These are phyloP conservation scores for Eucalyptus virginea DNA, from an alignment of 345 rosid genomes.

Conservation along the genomic window DNA sequence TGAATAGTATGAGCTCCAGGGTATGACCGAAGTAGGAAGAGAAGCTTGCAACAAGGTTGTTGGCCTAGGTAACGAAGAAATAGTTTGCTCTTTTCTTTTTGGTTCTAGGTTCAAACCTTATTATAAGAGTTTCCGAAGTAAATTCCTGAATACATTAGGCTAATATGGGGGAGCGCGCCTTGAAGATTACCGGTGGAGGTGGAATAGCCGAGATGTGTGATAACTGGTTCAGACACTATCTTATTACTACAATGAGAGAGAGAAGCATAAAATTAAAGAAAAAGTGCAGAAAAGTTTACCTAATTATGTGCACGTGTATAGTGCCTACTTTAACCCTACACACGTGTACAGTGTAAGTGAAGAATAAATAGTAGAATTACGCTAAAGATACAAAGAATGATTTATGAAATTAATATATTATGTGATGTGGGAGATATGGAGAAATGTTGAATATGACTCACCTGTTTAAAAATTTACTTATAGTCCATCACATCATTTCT, in stretches of 20 bases:
- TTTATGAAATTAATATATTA: not conserved
- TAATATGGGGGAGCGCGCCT: not conserved
- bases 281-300: not conserved
- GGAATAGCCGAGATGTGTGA: not conserved
- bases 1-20: not conserved
- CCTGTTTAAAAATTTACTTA: not conserved
- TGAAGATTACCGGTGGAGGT: not conserved
- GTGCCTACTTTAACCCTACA: not conserved
- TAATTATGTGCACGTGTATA: not conserved
- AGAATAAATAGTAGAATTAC: not conserved
- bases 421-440: not conserved
- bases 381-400: not conserved
- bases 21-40: not conserved
- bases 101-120: not conserved
- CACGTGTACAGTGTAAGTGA: not conserved
- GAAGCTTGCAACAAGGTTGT: not conserved
- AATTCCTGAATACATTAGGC: not conserved
- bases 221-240: not conserved
- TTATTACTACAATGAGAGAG: not conserved
- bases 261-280: not conserved
- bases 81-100: not conserved
- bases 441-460: not conserved
- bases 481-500: not conserved
- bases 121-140: not conserved
- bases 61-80: not conserved